Evolutionary conservation across 2,329 filamentous ascomycete species (phyloP), one percentile per base, ranked within the genome.

Genomic region (Chrysosporium keratinophilum): DNA sequence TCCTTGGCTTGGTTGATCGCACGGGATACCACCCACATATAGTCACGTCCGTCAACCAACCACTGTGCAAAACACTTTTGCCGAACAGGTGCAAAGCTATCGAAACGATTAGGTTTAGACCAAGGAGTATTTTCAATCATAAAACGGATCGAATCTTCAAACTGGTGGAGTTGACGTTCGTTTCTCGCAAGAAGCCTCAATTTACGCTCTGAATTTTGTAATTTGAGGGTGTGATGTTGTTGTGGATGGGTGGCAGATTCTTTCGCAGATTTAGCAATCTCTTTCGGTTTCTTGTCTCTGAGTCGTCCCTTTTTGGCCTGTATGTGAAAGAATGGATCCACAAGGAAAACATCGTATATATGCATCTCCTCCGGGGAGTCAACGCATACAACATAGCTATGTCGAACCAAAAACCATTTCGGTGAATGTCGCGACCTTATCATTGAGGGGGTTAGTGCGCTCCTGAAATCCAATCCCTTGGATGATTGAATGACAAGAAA

Each of bases 281-380:
- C 78, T 59, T 78, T 77, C 5, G 80, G 74, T 44, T 74, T 75
- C 55, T 75, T 63, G 59, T 71, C 65, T 60, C 69, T 64, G 57
- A 75, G 45, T 79, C 78, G 69, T 69, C 76, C 62, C 75, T 78
- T 66, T 69, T 89, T 89, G 53, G 86, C 82, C 58, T 89, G 83
- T 48, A 96, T 83, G 50, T 80, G 77, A 70, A 98, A 98, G 62
- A 87, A 84, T 1, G 86, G 79, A 65, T 98, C 93, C 23, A 97
- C 87, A n/a, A 98, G 78, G 68, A 96, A 97, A 19, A 98, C 93
- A 70, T 98, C 94, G 67, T 95, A 96, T 34, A 97, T 94, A 64
- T 95, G 91, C 86, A 97, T 95, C 62, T 95, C 95, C 67, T 97
- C 91, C 0, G 93, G 93, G 0, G 93, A 96, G 66, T 97, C 91